Evolutionary conservation across 2,329 filamentous ascomycete species (phyloP), one percentile per base, ranked within the genome.

Genomic region (Aspergillus amoenus): DNA sequence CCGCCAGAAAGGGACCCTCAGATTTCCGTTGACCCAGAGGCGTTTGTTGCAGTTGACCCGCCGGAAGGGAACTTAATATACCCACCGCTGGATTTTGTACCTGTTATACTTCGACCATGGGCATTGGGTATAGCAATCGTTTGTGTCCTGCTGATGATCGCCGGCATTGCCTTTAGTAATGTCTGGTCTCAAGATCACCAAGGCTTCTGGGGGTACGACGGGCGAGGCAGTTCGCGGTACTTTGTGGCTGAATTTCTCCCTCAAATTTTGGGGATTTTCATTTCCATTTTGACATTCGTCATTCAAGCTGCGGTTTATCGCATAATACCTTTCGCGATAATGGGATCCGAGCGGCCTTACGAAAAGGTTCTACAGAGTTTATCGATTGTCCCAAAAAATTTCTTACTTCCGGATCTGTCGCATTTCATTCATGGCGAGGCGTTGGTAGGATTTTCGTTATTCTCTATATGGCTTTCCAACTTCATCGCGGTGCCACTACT

Each of bases 221-320:
- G 81, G 30, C 88, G 91, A 56, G 88, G 89, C 59, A 88, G 88
- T 49, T 82, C 81, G 8, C 82, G 87, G 62, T 96, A 95, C 74
- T 96, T 97, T 71, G 74, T 95, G 46, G 94, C 96, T 72, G 84
- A 91, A 60, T 90, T 96, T 62, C 77, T 97, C 1, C 93, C 93
- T 2, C 91, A 92, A 56, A 77, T 96, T 0, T 69, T 95, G 13
- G 90, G 87, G 0, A 85, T 86, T 18, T 63, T 88, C 12, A 76
- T 96, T 37, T 80, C 94, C 45, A 72, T 97, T 6, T 96, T 90
- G 80, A 82, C 90, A 1, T 88, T 96, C 66, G 84, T 87, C 63
- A 79, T 96, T 40, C 83, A 91, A 64, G 81, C 83, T 1, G 85
- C 92, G 3, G 82, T 92, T n/a, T 85, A 89, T 61, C 86, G 93